Evolutionary conservation across 345 rosid genomes (phyloP).

Genomic region (Trapa bicornis): DNA sequence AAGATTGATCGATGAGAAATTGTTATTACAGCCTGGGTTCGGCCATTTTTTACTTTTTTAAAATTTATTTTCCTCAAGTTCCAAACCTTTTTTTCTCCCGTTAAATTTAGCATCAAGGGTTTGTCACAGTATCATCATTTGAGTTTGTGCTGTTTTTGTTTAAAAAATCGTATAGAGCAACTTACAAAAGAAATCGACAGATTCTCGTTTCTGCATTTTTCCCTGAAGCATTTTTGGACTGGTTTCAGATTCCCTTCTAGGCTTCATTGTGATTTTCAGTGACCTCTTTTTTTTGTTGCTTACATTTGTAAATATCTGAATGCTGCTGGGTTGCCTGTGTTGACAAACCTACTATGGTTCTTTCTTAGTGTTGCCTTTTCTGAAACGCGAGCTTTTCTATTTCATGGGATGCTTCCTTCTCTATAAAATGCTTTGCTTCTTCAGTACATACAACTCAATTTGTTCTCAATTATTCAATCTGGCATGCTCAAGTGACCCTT

Average conservation of each 20-base stretch:
- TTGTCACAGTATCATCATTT: neutral
- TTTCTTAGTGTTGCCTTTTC: slow-evolving; percentile 8
- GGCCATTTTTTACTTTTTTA: too few species aligned
- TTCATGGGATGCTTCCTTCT: slow-evolving; percentile 21
- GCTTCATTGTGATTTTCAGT: neutral
- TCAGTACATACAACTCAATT: slow-evolving; percentile 3
- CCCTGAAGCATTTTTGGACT: neutral
- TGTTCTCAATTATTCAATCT: slow-evolving; percentile 10
- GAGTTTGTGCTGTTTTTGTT: neutral
- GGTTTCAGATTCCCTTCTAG: neutral
- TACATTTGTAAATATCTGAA: slow-evolving; percentile 15
- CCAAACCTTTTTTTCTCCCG: neutral
- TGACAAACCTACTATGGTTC: slow-evolving; percentile 19
- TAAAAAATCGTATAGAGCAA: neutral
- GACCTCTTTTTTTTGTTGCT: slow-evolving; percentile 5
- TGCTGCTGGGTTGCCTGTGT: slow-evolving; percentile 22
- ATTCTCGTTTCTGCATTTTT: neutral
- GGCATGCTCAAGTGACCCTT: slow-evolving; percentile 8
- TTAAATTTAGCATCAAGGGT: neutral
- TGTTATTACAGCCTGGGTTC: neutral
- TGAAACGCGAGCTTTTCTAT: neutral
- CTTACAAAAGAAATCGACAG: neutral
- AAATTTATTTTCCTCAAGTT: neutral
- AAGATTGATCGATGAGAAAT: neutral
- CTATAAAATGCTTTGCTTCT: slow-evolving; percentile 15